Evolutionary conservation across 495 filamentous ascomycete genomes (phyloP).

Genomic region (Aspergillus ostianus): DNA sequence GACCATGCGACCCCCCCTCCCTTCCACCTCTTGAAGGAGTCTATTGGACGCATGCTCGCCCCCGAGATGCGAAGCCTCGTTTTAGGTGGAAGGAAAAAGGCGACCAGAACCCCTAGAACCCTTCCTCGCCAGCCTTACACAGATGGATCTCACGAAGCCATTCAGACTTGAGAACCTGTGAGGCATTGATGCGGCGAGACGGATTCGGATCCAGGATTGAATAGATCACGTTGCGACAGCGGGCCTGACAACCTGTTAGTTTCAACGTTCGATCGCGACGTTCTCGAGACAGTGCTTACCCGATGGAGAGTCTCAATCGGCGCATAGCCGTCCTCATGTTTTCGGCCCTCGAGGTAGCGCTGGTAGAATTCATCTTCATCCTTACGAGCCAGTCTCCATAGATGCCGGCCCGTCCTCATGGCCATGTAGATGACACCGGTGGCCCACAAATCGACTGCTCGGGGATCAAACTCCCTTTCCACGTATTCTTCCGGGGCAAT

Average conservation of each 20-base stretch:
- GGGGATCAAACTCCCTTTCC: slow-evolving; percentile 92
- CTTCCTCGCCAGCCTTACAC: slow-evolving; percentile 94
- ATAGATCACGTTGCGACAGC: slow-evolving; percentile 98
- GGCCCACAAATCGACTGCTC: slow-evolving; percentile 97
- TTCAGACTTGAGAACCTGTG: slow-evolving; percentile 95
- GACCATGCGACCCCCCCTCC: slow-evolving; percentile 4
- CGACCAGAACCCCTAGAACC: slow-evolving; percentile 74
- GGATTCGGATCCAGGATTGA: slow-evolving; percentile 96
- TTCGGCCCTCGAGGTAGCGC: slow-evolving; percentile 85
- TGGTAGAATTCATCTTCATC: slow-evolving; percentile 97
- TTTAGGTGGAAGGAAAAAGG: background rate
- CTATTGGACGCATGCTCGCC: background rate
- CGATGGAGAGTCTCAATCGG: slow-evolving; percentile 95
- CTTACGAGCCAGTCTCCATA: slow-evolving; percentile 93
- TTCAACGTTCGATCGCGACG: slow-evolving; percentile 5
- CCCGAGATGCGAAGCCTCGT: background rate
- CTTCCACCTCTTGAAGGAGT: background rate
- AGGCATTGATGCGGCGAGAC: slow-evolving; percentile 86
- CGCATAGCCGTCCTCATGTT: slow-evolving; percentile 90
- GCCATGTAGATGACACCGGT: slow-evolving; percentile 99
- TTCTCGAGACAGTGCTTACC: slow-evolving; percentile 57
- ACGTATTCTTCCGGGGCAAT: slow-evolving; percentile 97
- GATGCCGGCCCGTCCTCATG: slow-evolving; percentile 93
- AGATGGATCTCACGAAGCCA: slow-evolving; percentile 97
- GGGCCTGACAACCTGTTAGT: slow-evolving; percentile 61